Conservation (phyloP, 345 rosid species). For the Trapa bicornis region DNA sequence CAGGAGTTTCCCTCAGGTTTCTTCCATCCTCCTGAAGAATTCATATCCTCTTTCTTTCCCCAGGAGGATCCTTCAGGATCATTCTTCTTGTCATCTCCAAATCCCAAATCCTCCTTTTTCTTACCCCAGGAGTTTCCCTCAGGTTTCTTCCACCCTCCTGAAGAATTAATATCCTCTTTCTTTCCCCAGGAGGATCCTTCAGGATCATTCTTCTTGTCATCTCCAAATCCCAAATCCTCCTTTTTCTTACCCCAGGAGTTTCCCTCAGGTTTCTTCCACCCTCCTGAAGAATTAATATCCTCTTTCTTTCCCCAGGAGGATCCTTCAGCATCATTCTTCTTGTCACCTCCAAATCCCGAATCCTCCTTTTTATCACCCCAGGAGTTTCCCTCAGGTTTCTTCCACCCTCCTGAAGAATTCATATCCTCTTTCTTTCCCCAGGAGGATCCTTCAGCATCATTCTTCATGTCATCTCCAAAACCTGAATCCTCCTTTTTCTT, state of each 20-base stretch:
- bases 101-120: slow-evolving; percentile 3
- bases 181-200: too few relatives aligned
- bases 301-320: too few relatives aligned
- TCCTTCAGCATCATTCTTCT: too few relatives aligned
- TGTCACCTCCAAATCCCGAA: too few relatives aligned
- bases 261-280: neutral
- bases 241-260: too few relatives aligned
- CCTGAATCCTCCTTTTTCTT: slow-evolving; percentile 5
- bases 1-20: neutral
- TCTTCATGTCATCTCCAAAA: slow-evolving; percentile 6
- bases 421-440: slow-evolving; percentile 8
- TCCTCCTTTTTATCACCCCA: too few relatives aligned
- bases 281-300: slow-evolving; percentile 7
- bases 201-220: too few relatives aligned
- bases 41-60: too few relatives aligned
- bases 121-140: slow-evolving; percentile 2
- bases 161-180: too few relatives aligned
- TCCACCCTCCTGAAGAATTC: slow-evolving; percentile 2
- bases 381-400: slow-evolving; percentile 6
- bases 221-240: too few relatives aligned
- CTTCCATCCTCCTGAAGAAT: slow-evolving; percentile 7
- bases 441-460: slow-evolving; percentile 7
- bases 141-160: slow-evolving; percentile 4
- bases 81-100: too few relatives aligned
- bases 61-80: too few relatives aligned